Conservation (phyloP, 768 basidiomycete genomes). For the Lentinula raphanica region DNA sequence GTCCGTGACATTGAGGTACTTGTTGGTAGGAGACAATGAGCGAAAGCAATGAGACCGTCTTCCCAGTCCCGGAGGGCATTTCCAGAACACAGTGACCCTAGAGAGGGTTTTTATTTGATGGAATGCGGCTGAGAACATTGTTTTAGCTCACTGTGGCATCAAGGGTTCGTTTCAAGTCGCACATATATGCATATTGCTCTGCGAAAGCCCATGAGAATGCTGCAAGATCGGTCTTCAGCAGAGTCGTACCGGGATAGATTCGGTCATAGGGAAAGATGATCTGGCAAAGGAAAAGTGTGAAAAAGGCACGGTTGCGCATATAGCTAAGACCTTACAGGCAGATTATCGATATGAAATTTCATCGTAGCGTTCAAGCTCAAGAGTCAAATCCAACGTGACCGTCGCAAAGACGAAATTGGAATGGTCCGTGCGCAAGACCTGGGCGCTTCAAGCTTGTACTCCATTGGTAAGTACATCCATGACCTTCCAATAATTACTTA, state of each 20-base stretch:
- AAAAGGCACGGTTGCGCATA: not conserved
- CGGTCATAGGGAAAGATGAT: slow-evolving; percentile 91
- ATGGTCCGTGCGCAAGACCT: not conserved
- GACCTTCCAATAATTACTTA: not conserved
- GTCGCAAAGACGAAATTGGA: not conserved
- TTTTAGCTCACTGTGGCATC: slow-evolving; percentile 71
- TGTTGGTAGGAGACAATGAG: slow-evolving; percentile 98
- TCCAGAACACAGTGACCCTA: slow-evolving; percentile 99
- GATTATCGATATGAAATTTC: slow-evolving; percentile 80
- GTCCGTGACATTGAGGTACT: slow-evolving; percentile 33
- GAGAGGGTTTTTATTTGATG: not conserved
- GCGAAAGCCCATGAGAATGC: slow-evolving; percentile 10
- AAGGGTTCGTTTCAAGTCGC: slow-evolving; percentile 92
- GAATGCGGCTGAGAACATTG: not conserved
- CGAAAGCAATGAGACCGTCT: slow-evolving; percentile 93
- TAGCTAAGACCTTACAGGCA: slow-evolving; percentile 49
- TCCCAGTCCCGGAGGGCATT: slow-evolving; percentile 99
- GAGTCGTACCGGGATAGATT: slow-evolving; percentile 79
- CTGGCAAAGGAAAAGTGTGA: slow-evolving; percentile 30
- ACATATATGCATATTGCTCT: slow-evolving; percentile 99
- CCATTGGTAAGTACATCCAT: not conserved
- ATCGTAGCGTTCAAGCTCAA: slow-evolving; percentile 30
- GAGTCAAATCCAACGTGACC: no score
- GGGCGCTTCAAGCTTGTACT: not conserved
- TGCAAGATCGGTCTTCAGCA: not conserved